Evolutionary conservation across 805 yeast genomes (phyloP).

Genomic region (Cephaloascus albidus): DNA sequence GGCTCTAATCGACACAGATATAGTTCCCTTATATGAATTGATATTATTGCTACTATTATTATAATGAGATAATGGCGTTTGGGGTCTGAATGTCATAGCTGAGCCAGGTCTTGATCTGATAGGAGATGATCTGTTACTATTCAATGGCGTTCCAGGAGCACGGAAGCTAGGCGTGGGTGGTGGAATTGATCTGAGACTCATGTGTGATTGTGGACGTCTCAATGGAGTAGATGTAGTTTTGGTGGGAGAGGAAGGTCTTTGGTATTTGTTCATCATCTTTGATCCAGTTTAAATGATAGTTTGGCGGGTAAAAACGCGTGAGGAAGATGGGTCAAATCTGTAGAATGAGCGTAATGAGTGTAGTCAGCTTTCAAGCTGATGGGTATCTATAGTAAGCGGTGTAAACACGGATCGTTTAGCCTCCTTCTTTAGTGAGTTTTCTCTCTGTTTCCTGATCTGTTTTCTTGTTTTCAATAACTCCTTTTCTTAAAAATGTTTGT

Average conservation of each 20-base stretch:
- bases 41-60: not conserved
- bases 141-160: not conserved
- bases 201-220: not conserved
- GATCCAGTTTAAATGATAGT: not conserved
- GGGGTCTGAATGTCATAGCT: constrained; percentile 4
- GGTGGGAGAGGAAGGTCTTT: not conserved
- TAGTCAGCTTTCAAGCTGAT: no score
- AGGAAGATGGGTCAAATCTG: no score
- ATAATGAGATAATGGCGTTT: not conserved
- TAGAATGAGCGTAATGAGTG: no score
- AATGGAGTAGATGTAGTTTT: not conserved
- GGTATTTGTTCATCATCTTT: not conserved
- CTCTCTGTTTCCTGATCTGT: no score
- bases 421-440: no score
- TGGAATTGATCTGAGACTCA: not conserved
- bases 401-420: no score
- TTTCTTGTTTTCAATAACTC: no score
- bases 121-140: not conserved
- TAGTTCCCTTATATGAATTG: constrained; percentile 51
- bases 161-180: not conserved
- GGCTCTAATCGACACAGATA: constrained; percentile 70
- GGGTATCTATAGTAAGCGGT: no score
- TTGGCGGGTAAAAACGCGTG: no score
- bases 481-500: no score
- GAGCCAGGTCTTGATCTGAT: constrained; percentile 4